Base-by-base conservation (phyloP, 176 grass and related monocot genomes). In the Carex scoparia region DNA sequence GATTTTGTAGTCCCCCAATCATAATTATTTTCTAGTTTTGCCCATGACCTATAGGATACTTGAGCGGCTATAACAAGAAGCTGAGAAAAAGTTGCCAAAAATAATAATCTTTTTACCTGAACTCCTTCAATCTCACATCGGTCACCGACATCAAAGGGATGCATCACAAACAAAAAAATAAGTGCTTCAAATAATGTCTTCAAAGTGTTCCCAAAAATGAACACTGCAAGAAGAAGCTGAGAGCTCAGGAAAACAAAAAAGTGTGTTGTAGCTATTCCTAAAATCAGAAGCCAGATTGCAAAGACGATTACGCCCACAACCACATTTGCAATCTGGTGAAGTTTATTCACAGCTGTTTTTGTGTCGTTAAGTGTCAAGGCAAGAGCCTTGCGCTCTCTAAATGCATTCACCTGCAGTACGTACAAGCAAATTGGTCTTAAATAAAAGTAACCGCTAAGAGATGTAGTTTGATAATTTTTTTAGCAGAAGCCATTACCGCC, bases 351-450 rank as follows among this genome's bases (percentile, higher is more conserved):
- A 2, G 95, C 93, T 30, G 95, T 98, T 86, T 98, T 98, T 1
- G 95, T 98, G 86, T 98, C 95, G 46, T 98, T 98, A 9, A 98
- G 95, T 38, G 95, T 98, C 55, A 98, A 85, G n/a, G 95, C 91
- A 9, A 98, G 93, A 40, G 93, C 93, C 13, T 94, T 98, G 63
- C 95, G 92, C 66, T 98, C 91, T 89, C 89, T 90, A 67, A 95
- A 98, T 13, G 93, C 95, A 84, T 74, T 93, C 15, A 98, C 92
- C 94, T 97, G 15, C 87, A 87, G n/a, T 4, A 28, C n/a, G 48
- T 12, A 1, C 66, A 66, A 65, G 35, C 44, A 86, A 37, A 31
- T 65, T 67, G 64, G 15, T 71, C 38, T 33, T 33, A 78, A 57
- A 27, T 78, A 57, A 48, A 78, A 51, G 40, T 12, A 38, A 75